Conservation (phyloP, 192 early-diverging fungal genomes). For the Rhizophagus sp. region DNA sequence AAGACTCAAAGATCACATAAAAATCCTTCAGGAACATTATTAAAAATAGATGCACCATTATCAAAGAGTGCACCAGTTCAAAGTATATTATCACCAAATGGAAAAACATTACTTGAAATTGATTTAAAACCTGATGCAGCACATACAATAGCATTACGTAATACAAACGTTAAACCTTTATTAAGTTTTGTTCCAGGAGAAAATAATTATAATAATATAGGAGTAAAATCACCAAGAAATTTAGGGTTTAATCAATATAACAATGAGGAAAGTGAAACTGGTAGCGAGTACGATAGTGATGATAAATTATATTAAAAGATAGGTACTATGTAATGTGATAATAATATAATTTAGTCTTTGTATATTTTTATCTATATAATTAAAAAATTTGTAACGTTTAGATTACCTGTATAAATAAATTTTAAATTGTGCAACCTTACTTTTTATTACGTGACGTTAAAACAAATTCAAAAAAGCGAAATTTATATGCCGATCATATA, state of each 20-base stretch:
- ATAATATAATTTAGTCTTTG: no score
- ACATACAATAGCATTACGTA: slow-evolving; percentile 14
- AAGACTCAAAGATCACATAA: background rate
- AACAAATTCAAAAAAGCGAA: no score
- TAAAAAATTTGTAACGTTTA: no score
- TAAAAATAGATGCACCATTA: background rate
- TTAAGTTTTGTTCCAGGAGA: slow-evolving; percentile 16
- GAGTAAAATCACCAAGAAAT: background rate
- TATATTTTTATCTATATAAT: no score
- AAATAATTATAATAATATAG: background rate
- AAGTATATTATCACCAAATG: background rate
- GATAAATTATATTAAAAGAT: background rate
- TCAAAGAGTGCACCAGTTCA: background rate
- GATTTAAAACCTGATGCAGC: slow-evolving; percentile 8
- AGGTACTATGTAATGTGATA: no score
- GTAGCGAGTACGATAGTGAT: background rate
- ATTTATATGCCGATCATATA: no score
- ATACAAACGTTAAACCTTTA: slow-evolving; percentile 2
- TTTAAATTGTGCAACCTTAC: no score
- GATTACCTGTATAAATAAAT: no score
- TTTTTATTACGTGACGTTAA: no score
- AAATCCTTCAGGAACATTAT: background rate
- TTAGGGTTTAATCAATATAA: background rate
- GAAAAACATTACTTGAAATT: slow-evolving; percentile 1
- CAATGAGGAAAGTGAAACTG: background rate